Evolutionary conservation across 768 basidiomycete species (phyloP).

Genomic region (Tephrocybe sp.): DNA sequence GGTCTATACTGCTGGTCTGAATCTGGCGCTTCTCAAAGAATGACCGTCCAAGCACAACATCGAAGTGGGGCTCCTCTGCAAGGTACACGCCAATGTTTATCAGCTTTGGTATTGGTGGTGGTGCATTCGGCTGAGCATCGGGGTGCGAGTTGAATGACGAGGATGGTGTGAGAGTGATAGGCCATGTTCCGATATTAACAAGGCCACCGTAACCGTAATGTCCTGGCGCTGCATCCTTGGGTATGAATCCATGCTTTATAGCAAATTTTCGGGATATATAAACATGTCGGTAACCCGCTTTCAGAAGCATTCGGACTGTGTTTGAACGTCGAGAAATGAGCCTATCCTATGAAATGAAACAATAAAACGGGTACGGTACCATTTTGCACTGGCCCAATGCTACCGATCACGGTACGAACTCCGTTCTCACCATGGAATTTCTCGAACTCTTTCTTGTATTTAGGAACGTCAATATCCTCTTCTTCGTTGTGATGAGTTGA

Average conservation of each 20-base stretch:
- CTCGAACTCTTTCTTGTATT: slow-evolving; percentile 74
- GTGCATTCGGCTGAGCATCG: slow-evolving; percentile 20
- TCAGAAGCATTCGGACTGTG: slow-evolving; percentile 89
- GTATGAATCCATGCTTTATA: slow-evolving; percentile 81
- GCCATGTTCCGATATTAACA: slow-evolving; percentile 82
- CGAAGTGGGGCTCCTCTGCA: slow-evolving; percentile 93
- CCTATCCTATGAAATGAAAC: slow-evolving; percentile 1
- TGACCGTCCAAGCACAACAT: slow-evolving; percentile 86
- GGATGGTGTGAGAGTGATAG: slow-evolving; percentile 65
- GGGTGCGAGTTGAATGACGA: slow-evolving; percentile 31
- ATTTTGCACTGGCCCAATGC: slow-evolving; percentile 85
- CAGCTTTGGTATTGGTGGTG: slow-evolving; percentile 29
- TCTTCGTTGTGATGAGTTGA: slow-evolving; percentile 20
- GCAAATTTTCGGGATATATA: slow-evolving; percentile 97
- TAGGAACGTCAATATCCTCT: slow-evolving; percentile 50
- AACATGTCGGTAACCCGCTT: slow-evolving; percentile 87
- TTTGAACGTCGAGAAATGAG: not conserved
- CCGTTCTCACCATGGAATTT: slow-evolving; percentile 90
- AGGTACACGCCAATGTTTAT: slow-evolving; percentile 71
- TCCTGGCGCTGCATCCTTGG: slow-evolving; percentile 82
- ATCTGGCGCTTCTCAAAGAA: slow-evolving; percentile 84
- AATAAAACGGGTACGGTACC: slow-evolving; percentile 55
- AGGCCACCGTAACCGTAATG: slow-evolving; percentile 92
- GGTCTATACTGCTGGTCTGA: slow-evolving; percentile 77
- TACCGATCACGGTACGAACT: slow-evolving; percentile 87